Percentiles rank a stretch among this genome's conserved stretches.
Evolutionary conservation across 768 basidiomycete genomes (phyloP).

Genomic region (Boletellus ananiceps): DNA sequence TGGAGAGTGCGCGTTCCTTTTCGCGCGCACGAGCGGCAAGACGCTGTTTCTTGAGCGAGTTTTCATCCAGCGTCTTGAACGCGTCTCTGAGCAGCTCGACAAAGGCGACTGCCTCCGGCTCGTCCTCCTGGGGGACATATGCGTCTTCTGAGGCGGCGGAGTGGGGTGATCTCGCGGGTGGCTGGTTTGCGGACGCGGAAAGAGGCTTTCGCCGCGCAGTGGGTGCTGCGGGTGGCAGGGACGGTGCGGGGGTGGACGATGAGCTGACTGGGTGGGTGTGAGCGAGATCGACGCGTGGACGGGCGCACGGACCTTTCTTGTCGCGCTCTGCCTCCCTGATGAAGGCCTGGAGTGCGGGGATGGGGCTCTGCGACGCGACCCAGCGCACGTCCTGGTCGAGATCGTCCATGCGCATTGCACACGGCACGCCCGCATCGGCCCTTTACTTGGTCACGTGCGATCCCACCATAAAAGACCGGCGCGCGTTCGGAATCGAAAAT

Average conservation of each 20-base stretch:
- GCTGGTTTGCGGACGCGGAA: too few species aligned
- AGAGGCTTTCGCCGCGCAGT: neutral
- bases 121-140: slow-evolving; percentile 11
- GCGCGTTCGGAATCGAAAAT: slow-evolving; percentile 6
- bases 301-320: slow-evolving; percentile 16
- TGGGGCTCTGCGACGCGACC: slow-evolving; percentile 25
- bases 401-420: slow-evolving; percentile 17
- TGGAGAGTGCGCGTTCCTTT: slow-evolving; percentile 6
- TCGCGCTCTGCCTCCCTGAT: slow-evolving; percentile 27
- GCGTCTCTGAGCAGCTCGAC: slow-evolving; percentile 24
- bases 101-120: slow-evolving; percentile 23
- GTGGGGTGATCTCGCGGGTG: neutral
- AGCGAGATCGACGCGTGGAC: neutral
- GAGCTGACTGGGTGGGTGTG: neutral
- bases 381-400: slow-evolving; percentile 17
- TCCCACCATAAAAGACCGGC: neutral
- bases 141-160: neutral
- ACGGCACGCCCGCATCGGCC: neutral
- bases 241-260: neutral
- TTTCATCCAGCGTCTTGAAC: slow-evolving; percentile 21
- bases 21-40: slow-evolving; percentile 9
- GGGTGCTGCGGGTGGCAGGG: slow-evolving; percentile 8
- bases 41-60: slow-evolving; percentile 25
- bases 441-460: slow-evolving; percentile 19
- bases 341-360: slow-evolving; percentile 22